These are phyloP conservation scores for Camelina sativa DNA, from an alignment of 345 rosid genomes.

Conservation along the genomic window DNA sequence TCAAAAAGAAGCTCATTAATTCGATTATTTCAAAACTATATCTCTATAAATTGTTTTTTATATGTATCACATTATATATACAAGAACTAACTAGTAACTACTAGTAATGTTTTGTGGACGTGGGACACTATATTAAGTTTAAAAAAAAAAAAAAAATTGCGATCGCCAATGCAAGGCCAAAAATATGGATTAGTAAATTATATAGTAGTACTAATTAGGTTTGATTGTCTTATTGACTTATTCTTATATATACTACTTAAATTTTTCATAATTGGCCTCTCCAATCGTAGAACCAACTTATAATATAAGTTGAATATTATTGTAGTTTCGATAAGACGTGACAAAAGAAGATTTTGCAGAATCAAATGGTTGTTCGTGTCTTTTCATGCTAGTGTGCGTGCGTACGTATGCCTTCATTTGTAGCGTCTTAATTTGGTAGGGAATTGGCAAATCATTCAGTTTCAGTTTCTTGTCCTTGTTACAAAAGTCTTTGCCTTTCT, in stretches of 20 bases:
- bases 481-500: slow-evolving; percentile 24
- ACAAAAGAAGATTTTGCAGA: slow-evolving; percentile 41
- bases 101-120: neutral
- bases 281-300: slow-evolving; percentile 11
- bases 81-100: neutral
- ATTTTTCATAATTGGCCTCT: slow-evolving; percentile 5
- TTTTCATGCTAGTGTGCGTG: slow-evolving; percentile 28
- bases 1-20: neutral
- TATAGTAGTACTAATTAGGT: neutral
- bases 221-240: neutral
- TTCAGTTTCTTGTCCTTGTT: slow-evolving; percentile 41
- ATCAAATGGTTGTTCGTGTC: slow-evolving; percentile 39
- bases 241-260: neutral
- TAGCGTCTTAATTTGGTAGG: slow-evolving; percentile 47
- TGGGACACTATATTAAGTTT: neutral
- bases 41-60: neutral
- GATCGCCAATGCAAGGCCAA: no score
- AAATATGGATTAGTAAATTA: no score
- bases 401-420: slow-evolving; percentile 39
- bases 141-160: no score
- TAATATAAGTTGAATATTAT: neutral
- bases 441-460: slow-evolving; percentile 49
- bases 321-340: slow-evolving; percentile 41
- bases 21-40: neutral
- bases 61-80: neutral